Percentiles rank a stretch among this genome's conserved stretches.
Evolutionary conservation across 768 basidiomycete genomes (phyloP).

Genomic region (Plicaturopsis crispa): DNA sequence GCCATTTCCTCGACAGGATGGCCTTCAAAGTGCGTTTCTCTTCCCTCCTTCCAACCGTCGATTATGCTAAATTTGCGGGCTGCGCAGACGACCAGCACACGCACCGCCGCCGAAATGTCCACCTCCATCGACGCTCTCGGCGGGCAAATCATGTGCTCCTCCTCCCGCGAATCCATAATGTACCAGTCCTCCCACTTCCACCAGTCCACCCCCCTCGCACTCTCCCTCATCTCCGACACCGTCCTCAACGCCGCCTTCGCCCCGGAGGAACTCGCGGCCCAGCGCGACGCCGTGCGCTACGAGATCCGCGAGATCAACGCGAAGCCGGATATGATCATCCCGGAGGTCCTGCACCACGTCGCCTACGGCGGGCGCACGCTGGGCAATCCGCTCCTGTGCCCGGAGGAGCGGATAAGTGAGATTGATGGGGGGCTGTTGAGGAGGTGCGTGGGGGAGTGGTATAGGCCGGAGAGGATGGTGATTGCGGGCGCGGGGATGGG

Average conservation of each 20-base stretch:
- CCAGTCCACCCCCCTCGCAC: slow-evolving; percentile 67
- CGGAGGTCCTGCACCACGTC: slow-evolving; percentile 82
- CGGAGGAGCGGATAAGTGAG: slow-evolving; percentile 67
- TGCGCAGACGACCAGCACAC: slow-evolving; percentile 61
- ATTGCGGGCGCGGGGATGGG: slow-evolving; percentile 90
- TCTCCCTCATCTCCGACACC: slow-evolving; percentile 90
- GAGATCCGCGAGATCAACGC: slow-evolving; percentile 81
- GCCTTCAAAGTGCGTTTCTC: slow-evolving; percentile 78
- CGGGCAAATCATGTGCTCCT: slow-evolving; percentile 87
- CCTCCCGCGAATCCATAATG: slow-evolving; percentile 91
- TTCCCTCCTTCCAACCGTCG: slow-evolving; percentile 2
- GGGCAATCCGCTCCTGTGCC: slow-evolving; percentile 89
- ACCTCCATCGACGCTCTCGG: slow-evolving; percentile 76
- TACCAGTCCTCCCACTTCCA: slow-evolving; percentile 97
- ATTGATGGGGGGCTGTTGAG: slow-evolving; percentile 59
- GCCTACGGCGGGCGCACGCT: slow-evolving; percentile 74
- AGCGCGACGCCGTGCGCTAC: slow-evolving; percentile 83
- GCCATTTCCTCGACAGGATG: slow-evolving; percentile 91
- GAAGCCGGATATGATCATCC: slow-evolving; percentile 91
- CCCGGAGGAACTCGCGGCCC: slow-evolving; percentile 71
- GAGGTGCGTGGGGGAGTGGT: slow-evolving; percentile 72
- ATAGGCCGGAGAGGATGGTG: slow-evolving; percentile 90
- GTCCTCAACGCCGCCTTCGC: slow-evolving; percentile 71
- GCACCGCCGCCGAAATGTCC: slow-evolving; percentile 74
- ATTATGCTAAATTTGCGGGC: neutral